Base-by-base conservation (phyloP, 306 rosid genomes). In the Gynostemma pentaphyllum region DNA sequence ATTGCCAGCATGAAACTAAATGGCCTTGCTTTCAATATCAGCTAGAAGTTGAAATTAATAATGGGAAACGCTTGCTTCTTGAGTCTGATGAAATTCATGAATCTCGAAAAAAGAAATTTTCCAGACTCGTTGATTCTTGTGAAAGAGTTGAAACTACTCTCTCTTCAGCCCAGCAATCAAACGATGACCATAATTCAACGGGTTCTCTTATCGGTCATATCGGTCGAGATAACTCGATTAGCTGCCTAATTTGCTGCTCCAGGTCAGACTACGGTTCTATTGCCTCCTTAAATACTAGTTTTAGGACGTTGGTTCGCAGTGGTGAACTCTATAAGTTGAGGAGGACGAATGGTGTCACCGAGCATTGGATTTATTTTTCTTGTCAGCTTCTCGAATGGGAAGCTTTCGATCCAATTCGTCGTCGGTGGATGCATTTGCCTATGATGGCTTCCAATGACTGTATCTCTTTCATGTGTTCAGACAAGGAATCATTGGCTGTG, bases 331-430 rank as follows among this genome's bases (percentile, higher is more conserved):
- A 86, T 15, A 72, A 23, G 52, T 79, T 83, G 76, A 85, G 97
- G 80, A 77, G 95, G 64, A 56, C 67, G 21, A 78, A 80, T 63
- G 91, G 79, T 2, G 76, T 86, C 45, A 56, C 80, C 54, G 97
- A 89, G 64, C 97, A 86, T 26, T 89, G 97, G 97, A 66, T 89
- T 71, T 89, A 89, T 56, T 86, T 89, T 70, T 86, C 95, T 5
- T 82, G 87, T 40, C 79, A 83, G 18, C 80, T 83, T 27, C 87
- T 82, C 5, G 87, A 89, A 66, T 89, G 97, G 97, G 91, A 83
- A 56, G 97, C 97, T 10, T 89, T 83, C 29, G 97, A 89, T 79
- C 97, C 95, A 16, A 62, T 74, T 59, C 83, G 75, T 0, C 39
- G 65, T 9, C 55, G 82, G 55, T 89, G 97, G 97, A 83, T 89